Base-by-base conservation (phyloP, 1,284 basidiomycete genomes). In the Neolentinus lepideus region DNA sequence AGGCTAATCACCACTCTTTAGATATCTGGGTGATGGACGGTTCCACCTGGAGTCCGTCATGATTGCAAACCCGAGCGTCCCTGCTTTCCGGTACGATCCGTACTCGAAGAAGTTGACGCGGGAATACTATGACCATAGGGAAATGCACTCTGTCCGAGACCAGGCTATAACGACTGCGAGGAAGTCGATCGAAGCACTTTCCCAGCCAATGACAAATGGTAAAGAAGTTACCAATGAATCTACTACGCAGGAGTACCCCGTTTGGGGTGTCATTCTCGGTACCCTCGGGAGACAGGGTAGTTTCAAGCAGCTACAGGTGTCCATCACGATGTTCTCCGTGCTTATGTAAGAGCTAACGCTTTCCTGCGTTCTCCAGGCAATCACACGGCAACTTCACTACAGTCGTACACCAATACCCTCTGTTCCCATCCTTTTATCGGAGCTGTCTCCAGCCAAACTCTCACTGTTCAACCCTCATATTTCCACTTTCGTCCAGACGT, bases 31-130 rank as follows among this genome's bases (percentile, higher is more conserved):
- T 22, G 97, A 99, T 66, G 97, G 97, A 19, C 86, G 97, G 12
- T 99, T 99, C 75, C 97, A 99, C 67, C 81, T 99, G 16, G 97
- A 99, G 71, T 91, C 92, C 12, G 95, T 98, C 68, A 99, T 99
- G 97, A 98, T 99, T 58, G 94, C 94, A 27, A 99, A 99, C 69
- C 97, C 97, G 0, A 73, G 80, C n/a, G 82, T 98, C 22, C 94
- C 96, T 11, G 95, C 97, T 0, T 99, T 98, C 76, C 84, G 97
- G 27, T 99, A 98, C 71, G 97, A 99, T 66, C 97, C 97, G 3
- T 99, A 99, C 70, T 94, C 93, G 29, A 99, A 99, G 70, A 95
- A 95, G 65, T 80, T 99, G 56, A 98, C 96, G 3, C 75, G 93
- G 60, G 97, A 99, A 68, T 78, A 85, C 3, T 99, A 99, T 66